These are phyloP conservation scores for Medicago arabica DNA, from an alignment of 306 rosid species.

Conservation along the genomic window DNA sequence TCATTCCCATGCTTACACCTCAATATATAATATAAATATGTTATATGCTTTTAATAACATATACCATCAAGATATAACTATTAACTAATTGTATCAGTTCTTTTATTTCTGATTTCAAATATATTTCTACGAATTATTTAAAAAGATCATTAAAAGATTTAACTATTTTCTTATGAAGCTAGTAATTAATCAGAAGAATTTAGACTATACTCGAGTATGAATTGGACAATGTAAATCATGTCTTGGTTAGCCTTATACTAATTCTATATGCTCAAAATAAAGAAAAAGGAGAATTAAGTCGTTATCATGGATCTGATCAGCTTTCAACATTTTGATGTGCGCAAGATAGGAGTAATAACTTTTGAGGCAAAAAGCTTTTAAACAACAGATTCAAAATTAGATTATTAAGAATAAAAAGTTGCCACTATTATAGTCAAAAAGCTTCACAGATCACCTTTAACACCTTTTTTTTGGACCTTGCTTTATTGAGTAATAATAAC, in stretches of 20 bases:
- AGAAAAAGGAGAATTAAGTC: conserved; percentile 26
- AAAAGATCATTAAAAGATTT: neutral
- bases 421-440: conserved; percentile 60
- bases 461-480: conserved; percentile 41
- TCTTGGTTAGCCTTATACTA: conserved; percentile 43
- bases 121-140: neutral
- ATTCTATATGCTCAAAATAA: conserved; percentile 22
- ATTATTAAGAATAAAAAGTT: conserved; percentile 51
- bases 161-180: neutral
- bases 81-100: too few species aligned
- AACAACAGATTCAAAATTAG: conserved; percentile 37
- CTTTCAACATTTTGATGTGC: conserved; percentile 38
- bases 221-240: conserved; percentile 5
- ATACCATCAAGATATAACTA: neutral
- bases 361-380: conserved; percentile 54
- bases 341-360: conserved; percentile 39
- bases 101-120: too few species aligned
- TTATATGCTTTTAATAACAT: neutral
- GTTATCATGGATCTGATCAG: conserved; percentile 43
- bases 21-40: too few species aligned
- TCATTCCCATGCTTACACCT: conserved; percentile 11
- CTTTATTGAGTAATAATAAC: conserved; percentile 41
- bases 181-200: neutral
- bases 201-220: neutral
- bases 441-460: conserved; percentile 48